Conservation (phyloP, 2,329 filamentous ascomycete species). For the Byssothecium circinans region DNA sequence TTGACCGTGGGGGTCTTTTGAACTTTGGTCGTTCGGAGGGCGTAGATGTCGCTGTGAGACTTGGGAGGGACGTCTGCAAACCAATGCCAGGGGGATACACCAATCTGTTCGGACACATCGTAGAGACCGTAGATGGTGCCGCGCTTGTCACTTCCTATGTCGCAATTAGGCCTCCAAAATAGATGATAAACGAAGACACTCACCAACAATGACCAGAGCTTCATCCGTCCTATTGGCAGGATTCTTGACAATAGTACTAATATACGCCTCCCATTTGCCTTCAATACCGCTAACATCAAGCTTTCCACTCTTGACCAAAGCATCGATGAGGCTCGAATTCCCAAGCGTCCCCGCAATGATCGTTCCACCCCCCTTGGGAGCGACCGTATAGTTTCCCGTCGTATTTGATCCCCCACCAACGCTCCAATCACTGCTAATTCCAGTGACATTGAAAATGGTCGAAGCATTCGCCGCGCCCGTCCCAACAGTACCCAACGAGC, state of each 20-base stretch:
- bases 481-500: constrained; percentile 57
- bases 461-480: constrained; percentile 51
- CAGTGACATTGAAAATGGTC: constrained; percentile 48
- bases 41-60: constrained; percentile 58
- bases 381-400: neutral
- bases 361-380: constrained; percentile 40
- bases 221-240: constrained; percentile 59
- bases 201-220: constrained; percentile 67
- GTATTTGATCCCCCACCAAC: constrained; percentile 20
- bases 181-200: neutral
- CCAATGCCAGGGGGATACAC: constrained; percentile 71
- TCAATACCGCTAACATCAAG: constrained; percentile 60
- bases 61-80: constrained; percentile 65
- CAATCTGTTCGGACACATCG: constrained; percentile 72
- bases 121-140: constrained; percentile 72
- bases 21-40: constrained; percentile 56
- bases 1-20: constrained; percentile 65
- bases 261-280: constrained; percentile 71
- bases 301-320: constrained; percentile 57
- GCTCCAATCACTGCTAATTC: constrained; percentile 40
- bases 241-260: constrained; percentile 59
- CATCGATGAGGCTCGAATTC: constrained; percentile 63
- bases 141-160: constrained; percentile 59
- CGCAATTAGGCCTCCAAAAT: constrained; percentile 8
- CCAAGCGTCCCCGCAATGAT: constrained; percentile 72